These are phyloP conservation scores for Delphinella strobiligena DNA, from an alignment of 2,329 filamentous ascomycete genomes.

Conservation along the genomic window DNA sequence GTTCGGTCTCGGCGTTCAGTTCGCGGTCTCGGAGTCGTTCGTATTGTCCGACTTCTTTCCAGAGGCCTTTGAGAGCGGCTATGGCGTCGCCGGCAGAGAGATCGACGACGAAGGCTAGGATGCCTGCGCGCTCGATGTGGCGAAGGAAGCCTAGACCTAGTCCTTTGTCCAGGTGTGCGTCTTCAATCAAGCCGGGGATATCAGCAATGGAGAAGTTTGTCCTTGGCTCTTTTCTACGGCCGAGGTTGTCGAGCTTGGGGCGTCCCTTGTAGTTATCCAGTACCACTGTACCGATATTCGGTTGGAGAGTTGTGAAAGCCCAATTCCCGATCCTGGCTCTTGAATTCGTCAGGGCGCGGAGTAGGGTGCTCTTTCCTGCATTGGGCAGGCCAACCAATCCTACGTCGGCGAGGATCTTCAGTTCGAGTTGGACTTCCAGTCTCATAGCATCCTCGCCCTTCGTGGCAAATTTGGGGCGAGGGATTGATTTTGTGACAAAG, in stretches of 20 bases:
- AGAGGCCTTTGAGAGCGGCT: slow-evolving; percentile 64
- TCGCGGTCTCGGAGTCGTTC: slow-evolving; percentile 69
- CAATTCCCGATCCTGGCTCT: slow-evolving; percentile 82
- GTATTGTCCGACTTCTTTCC: slow-evolving; percentile 84
- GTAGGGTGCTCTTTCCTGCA: slow-evolving; percentile 86
- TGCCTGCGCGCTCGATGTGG: slow-evolving; percentile 85
- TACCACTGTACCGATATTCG: slow-evolving; percentile 91
- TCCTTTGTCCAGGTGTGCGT: slow-evolving; percentile 82
- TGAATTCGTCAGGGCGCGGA: slow-evolving; percentile 78
- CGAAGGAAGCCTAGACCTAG: slow-evolving; percentile 84
- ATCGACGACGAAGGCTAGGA: slow-evolving; percentile 89
- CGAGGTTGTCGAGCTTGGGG: slow-evolving; percentile 39
- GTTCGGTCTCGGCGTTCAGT: slow-evolving; percentile 49
- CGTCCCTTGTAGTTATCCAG: slow-evolving; percentile 77
- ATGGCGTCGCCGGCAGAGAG: slow-evolving; percentile 70
- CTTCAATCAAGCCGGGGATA: slow-evolving; percentile 86
- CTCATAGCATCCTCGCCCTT: slow-evolving; percentile 70
- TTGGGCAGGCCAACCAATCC: slow-evolving; percentile 92
- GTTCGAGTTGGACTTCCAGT: slow-evolving; percentile 72
- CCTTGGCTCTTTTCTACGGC: slow-evolving; percentile 31
- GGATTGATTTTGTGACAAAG: slow-evolving; percentile 65
- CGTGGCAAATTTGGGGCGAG: slow-evolving; percentile 76
- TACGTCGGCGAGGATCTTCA: slow-evolving; percentile 91
- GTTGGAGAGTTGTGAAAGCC: slow-evolving; percentile 92
- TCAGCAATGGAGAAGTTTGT: slow-evolving; percentile 88